Evolutionary conservation across 2,329 filamentous ascomycete species (phyloP).

Genomic region (Alternaria longipes): DNA sequence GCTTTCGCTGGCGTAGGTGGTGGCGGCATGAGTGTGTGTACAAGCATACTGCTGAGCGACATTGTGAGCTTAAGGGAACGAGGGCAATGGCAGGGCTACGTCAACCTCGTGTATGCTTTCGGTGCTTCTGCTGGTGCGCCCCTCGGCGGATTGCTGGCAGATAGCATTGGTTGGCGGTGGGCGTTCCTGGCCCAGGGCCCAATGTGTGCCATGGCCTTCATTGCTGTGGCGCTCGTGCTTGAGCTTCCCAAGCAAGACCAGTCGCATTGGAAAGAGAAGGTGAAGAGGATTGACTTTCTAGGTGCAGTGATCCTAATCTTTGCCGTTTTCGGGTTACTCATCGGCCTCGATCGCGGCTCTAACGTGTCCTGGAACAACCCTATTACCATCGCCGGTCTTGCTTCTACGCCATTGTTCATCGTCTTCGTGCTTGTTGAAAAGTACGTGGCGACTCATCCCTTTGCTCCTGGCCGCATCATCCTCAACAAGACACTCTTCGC

Average conservation of each 20-base stretch:
- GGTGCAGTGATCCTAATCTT: constrained; percentile 72
- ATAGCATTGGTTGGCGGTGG: constrained; percentile 80
- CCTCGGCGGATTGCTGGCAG: constrained; percentile 74
- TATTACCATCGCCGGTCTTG: constrained; percentile 67
- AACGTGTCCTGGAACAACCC: constrained; percentile 73
- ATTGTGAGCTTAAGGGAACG: constrained; percentile 74
- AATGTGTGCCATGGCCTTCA: constrained; percentile 70
- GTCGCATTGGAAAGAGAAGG: constrained; percentile 70
- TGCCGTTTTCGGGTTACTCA: constrained; percentile 71
- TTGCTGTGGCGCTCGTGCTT: constrained; percentile 70
- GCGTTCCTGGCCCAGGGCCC: constrained; percentile 77
- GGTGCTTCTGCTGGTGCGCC: constrained; percentile 74
- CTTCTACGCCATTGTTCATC: constrained; percentile 67
- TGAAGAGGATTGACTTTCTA: constrained; percentile 75
- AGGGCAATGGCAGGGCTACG: constrained; percentile 76
- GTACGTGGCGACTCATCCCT: constrained; percentile 73
- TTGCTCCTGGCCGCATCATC: constrained; percentile 78
- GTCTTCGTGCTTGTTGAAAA: constrained; percentile 76
- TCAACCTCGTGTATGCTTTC: constrained; percentile 75
- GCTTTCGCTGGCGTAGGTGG: constrained; percentile 72
- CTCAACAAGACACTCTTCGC: constrained; percentile 72
- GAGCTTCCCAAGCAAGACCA: constrained; percentile 67
- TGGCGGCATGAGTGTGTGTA: constrained; percentile 75
- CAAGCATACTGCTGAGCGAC: constrained; percentile 75
- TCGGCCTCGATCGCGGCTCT: constrained; percentile 76